phyloP scores from a whole-genome alignment of 2,329 filamentous ascomycete species.

The Coleophoma cylindrospora region DNA sequence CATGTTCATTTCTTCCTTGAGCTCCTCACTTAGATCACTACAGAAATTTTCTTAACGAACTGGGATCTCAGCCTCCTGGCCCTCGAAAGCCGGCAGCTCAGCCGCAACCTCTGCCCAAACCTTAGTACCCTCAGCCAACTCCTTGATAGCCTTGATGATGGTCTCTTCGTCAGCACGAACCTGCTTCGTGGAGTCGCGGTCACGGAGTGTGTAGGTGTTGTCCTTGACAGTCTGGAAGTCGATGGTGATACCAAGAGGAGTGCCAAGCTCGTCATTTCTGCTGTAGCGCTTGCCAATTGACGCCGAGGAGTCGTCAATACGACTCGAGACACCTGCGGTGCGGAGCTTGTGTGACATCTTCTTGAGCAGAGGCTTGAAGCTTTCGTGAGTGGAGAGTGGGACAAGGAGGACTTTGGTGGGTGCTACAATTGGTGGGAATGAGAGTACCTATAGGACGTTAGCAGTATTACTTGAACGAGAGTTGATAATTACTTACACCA shows the following conservation, averaged over 20 bases:
- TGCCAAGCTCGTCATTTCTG: conserved; percentile 93
- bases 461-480: conserved; percentile 2
- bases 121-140: conserved; percentile 45
- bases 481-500: conserved; percentile 57
- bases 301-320: conserved; percentile 84
- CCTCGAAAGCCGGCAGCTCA: conserved; percentile 79
- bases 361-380: conserved; percentile 74
- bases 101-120: conserved; percentile 64
- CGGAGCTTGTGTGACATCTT: conserved; percentile 73
- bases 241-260: conserved; percentile 87
- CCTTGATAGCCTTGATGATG: conserved; percentile 66
- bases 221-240: conserved; percentile 95
- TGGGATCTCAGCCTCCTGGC: conserved; percentile 50
- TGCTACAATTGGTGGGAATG: conserved; percentile 73
- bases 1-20: too few relatives aligned
- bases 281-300: conserved; percentile 93
- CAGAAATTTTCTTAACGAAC: conserved; percentile 6
- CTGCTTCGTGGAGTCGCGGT: conserved; percentile 87
- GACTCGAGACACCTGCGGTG: conserved; percentile 71
- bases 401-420: conserved; percentile 94
- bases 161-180: conserved; percentile 78
- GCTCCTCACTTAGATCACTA: too few relatives aligned
- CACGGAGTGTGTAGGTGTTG: conserved; percentile 78
- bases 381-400: conserved; percentile 74
- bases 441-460: conserved; percentile 51